Conservation (phyloP, 2,329 filamentous ascomycete species). For the Aspergillus sp. region DNA sequence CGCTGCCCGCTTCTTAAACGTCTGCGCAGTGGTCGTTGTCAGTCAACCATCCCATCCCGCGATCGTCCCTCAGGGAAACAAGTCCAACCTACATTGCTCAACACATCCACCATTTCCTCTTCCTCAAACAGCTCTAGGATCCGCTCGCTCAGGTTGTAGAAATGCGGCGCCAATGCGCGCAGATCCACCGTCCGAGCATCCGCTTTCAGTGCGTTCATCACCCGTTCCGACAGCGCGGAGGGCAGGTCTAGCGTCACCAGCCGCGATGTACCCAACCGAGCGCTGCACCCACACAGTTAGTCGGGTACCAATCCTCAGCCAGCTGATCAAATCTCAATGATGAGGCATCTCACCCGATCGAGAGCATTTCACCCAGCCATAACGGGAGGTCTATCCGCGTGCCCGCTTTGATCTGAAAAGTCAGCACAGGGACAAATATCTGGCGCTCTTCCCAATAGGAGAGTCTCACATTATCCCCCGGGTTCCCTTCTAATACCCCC, state of each 20-base stretch:
- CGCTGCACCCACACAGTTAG: slow-evolving; percentile 21
- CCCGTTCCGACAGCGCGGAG: slow-evolving; percentile 69
- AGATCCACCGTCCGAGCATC: slow-evolving; percentile 83
- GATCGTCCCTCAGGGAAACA: too few relatives aligned
- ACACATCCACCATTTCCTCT: slow-evolving; percentile 70
- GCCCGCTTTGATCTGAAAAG: slow-evolving; percentile 67
- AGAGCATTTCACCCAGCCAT: slow-evolving; percentile 92
- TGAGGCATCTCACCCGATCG: slow-evolving; percentile 41
- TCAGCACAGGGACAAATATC: not conserved
- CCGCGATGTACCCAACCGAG: slow-evolving; percentile 48
- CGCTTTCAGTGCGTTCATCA: slow-evolving; percentile 86
- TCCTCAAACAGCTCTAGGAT: slow-evolving; percentile 92
- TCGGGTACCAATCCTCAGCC: not conserved
- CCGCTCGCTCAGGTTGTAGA: slow-evolving; percentile 79
- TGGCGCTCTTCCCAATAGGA: too few relatives aligned
- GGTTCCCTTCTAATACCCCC: slow-evolving; percentile 84
- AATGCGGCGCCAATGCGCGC: slow-evolving; percentile 77
- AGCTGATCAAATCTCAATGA: not conserved
- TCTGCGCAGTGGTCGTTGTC: slow-evolving; percentile 42
- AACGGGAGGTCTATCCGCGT: slow-evolving; percentile 80
- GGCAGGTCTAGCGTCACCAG: slow-evolving; percentile 82
- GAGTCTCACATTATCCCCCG: slow-evolving; percentile 53
- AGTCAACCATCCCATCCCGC: not conserved
- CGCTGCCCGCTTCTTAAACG: slow-evolving; percentile 75
- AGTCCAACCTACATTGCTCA: slow-evolving; percentile 48